Base-by-base conservation (phyloP, 2,329 filamentous ascomycete species). In the Sarocladiaceae sp. region DNA sequence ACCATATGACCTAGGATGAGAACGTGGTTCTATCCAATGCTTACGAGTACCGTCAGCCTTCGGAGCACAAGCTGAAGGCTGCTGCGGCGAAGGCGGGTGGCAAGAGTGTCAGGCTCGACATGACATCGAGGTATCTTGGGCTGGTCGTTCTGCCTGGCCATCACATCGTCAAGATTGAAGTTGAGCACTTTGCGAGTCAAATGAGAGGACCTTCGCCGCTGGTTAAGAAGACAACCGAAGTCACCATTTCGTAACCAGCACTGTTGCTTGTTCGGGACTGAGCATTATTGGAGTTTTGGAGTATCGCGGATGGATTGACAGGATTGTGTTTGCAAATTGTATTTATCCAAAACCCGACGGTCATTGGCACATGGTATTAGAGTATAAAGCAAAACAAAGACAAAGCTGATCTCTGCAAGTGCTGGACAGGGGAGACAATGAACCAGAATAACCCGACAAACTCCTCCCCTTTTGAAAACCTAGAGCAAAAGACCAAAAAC, bases 11-110 rank as follows among this genome's bases (percentile, higher is more conserved):
- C 3, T 20, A 96, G 91, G 88, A 96, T 56, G 83, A 82, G 61
- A 97, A 99, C 63, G 79, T 97, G 58, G 90, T 99, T 50, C 82
- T 99, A 50, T 80, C 87, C 31, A 80, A 88, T 58, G 89, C 93
- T 0, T 88, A 94, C 69, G 94, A 99, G 70, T 97, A 97, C 70
- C 88, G 93, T 2, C 80, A 83, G 53, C 91, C 91, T 2, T 80
- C 83, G 2, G 65, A 71, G 17, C 71, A 76, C 36, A 71, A 76
- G 51, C 60, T 71, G 3, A 66, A 69, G 10, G 71, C 72, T 52
- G 66, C 69, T 15, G 64, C 65, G 17, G 58, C 58, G 44, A 58
- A 62, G n/a, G 62, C 63, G 13, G 60, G 61, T 2, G 71, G 72
- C 2, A 68, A 66, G 20, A 74, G 69, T 13, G 64, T 87, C 52